Evolutionary conservation across 495 filamentous ascomycete genomes (phyloP), one percentile per base, ranked within the genome.

Genomic region (Hypoxylon lenormandii): DNA sequence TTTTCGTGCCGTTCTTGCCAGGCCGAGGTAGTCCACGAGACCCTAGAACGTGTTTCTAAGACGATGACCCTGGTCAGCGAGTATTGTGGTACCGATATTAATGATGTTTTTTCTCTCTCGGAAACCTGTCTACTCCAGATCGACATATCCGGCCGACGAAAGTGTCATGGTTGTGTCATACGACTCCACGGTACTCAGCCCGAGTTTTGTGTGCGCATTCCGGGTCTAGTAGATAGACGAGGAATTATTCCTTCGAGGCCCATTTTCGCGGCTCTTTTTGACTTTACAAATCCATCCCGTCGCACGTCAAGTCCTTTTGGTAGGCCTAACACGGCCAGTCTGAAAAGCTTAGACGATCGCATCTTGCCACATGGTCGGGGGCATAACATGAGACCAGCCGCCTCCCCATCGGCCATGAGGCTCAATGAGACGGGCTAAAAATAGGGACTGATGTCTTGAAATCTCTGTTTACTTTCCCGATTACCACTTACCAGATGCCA

Each of bases 71-170:
- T 66, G 57, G 72, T 55, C 57, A 33, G 60, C n/a, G n/a, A n/a
- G n/a, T n/a, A n/a, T n/a, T 56, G 54, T 33, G 23, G 5, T 62
- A 49, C 52, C 37, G 49, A 38, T 64, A 64, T 65, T 64, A 33
- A 33, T 33, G 10, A 26, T 52, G 54, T 70, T 45, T 23, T 23
- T 53, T 50, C 58, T 66, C 46, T 55, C 59, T 69, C 52, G 58
- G 59, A 59, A 50, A 69, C 73, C 64, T 66, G 63, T 54, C 73
- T 70, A 67, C 73, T 75, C 73, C 63, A 75, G 73, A 75, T 75
- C 73, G 66, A 75, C 67, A 38, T 71, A 71, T 73, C 73, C 73
- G 66, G 64, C 36, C 66, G 54, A 69, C 66, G 30, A 73, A 61
- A 53, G 73, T 70, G 63, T 75, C 64, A 61, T 65, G 70, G 64